Base-by-base conservation (phyloP, 2,329 filamentous ascomycete species). In the Monosporascus sp. region DNA sequence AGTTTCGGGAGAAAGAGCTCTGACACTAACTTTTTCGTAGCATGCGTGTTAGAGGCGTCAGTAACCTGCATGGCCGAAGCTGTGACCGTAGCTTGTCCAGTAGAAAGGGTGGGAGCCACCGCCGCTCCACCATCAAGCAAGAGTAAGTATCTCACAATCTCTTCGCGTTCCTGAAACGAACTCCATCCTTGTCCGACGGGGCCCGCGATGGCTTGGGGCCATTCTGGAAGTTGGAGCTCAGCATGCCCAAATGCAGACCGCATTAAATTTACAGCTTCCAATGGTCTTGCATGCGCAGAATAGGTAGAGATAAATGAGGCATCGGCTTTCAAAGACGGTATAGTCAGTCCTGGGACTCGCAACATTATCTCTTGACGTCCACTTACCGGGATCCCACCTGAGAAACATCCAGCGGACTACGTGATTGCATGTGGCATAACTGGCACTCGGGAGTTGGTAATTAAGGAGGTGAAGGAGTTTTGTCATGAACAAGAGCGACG, bases 391-490 rank as follows among this genome's bases (percentile, higher is more conserved):
- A 59, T 85, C 85, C 91, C 93, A 99, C 63, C 81, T 86, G 37
- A 85, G 80, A 61, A 91, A 85, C 1, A 94, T 69, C 94, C 94
- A 99, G 61, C 85, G 80, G 52, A 94, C 81, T 37, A 94, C 79
- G 62, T 88, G 83, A 58, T 84, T 87, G 38, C 84, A 85, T 3
- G 85, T 87, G 40, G 78, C 77, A 60, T 85, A 81, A 59, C 82
- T 88, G 37, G 82, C 81, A 54, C 82, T 86, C 2, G 89, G 87
- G 45, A 87, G 83, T 62, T 86, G 80, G 28, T 81, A 78, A 59
- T 87, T 85, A 50, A 84, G 82, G 41, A 84, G 74, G 52, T 85
- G 79, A 37, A 94, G 75, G 43, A 95, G 69, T 51, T 81, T 80
- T 17, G 80, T 75, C 82, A 96, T 89, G 41, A 99, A 69, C 2